A percentile compares a stretch with the other conserved stretches of the same genome.
Evolutionary conservation across 2,329 filamentous ascomycete genomes (phyloP).

Genomic region (Pezicula carpinea): DNA sequence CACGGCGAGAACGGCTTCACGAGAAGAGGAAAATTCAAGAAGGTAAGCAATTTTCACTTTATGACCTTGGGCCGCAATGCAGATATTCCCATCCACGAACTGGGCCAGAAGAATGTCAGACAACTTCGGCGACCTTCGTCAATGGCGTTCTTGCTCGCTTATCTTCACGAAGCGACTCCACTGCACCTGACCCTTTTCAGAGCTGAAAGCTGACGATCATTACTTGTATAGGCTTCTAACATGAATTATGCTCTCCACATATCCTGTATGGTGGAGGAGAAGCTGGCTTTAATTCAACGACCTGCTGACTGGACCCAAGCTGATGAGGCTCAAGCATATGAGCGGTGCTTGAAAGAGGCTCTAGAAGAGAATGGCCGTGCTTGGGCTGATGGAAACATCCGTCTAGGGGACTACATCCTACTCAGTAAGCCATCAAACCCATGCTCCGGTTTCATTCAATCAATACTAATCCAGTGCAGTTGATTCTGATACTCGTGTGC

Average conservation of each 20-base stretch:
- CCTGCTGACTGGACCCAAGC: slow-evolving; percentile 60
- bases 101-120: no score
- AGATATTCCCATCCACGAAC: no score
- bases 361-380: slow-evolving; percentile 65
- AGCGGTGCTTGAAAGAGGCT: slow-evolving; percentile 58
- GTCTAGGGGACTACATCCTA: slow-evolving; percentile 77
- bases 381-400: slow-evolving; percentile 82
- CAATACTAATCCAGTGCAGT: slow-evolving; percentile 31
- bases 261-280: slow-evolving; percentile 67
- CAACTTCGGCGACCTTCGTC: neutral
- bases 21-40: slow-evolving; percentile 54
- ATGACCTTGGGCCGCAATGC: no score
- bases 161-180: neutral
- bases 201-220: slow-evolving; percentile 17
- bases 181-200: slow-evolving; percentile 2
- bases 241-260: slow-evolving; percentile 69
- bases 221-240: slow-evolving; percentile 66
- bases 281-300: slow-evolving; percentile 53
- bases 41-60: slow-evolving; percentile 27
- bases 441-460: slow-evolving; percentile 22
- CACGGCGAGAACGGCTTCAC: slow-evolving; percentile 59
- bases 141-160: slow-evolving; percentile 2
- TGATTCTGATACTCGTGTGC: slow-evolving; percentile 76
- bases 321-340: slow-evolving; percentile 64
- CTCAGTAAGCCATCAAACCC: slow-evolving; percentile 39